Conservation (phyloP, 2,329 filamentous ascomycete genomes). For the Aphanocladium album region DNA sequence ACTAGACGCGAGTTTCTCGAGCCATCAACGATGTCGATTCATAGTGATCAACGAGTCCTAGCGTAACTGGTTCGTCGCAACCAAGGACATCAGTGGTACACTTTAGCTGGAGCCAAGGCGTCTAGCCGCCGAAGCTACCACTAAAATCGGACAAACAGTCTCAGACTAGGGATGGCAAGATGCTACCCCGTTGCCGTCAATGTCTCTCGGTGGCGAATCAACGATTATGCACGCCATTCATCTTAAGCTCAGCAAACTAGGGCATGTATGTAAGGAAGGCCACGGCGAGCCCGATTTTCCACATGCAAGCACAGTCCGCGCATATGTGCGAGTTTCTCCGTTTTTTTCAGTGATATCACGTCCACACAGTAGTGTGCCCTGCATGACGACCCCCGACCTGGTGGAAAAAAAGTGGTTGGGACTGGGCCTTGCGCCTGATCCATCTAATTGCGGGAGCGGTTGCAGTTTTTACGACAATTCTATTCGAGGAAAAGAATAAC, state of each 20-base stretch:
- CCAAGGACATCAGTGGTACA: not conserved
- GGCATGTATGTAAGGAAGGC: not conserved
- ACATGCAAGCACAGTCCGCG: not conserved
- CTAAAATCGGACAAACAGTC: not conserved
- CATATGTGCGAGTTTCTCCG: not conserved
- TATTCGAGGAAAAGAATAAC: not conserved
- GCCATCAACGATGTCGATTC: not conserved
- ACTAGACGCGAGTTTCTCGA: not conserved
- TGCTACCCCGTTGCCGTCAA: not conserved
- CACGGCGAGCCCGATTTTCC: not conserved
- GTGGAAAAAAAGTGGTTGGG: not conserved
- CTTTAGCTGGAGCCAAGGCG: not conserved
- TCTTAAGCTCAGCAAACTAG: not conserved
- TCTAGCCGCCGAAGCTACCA: constrained; percentile 3
- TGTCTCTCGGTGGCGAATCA: not conserved
- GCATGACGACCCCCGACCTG: not conserved
- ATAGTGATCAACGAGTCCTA: not conserved
- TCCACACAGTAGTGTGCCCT: not conserved
- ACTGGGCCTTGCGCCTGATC: not conserved
- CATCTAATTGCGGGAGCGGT: not conserved
- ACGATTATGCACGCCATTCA: not conserved
- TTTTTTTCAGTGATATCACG: not conserved
- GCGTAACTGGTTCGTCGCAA: not conserved
- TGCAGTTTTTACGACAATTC: not conserved
- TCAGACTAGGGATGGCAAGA: not conserved